Percentiles rank a stretch among this genome's conserved stretches.
phyloP scores from a whole-genome alignment of 495 filamentous ascomycete genomes.

The Rostrohypoxylon terebratum region DNA sequence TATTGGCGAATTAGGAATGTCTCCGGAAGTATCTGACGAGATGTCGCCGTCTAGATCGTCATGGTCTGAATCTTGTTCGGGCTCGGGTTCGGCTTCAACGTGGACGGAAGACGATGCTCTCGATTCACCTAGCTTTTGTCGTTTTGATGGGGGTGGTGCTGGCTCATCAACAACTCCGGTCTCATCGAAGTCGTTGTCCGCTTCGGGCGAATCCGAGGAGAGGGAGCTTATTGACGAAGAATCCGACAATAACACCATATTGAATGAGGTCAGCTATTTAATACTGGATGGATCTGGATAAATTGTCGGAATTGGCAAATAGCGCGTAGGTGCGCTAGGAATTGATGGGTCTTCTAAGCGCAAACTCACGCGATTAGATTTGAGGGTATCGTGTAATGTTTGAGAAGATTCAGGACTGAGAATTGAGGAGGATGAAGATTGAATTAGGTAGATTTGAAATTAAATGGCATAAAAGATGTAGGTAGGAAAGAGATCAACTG shows the following conservation, averaged over 20 bases:
- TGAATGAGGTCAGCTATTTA: neutral
- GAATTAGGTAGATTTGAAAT: neutral
- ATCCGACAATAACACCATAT: conserved; percentile 48
- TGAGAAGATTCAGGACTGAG: neutral
- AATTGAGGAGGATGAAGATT: neutral
- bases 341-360: neutral
- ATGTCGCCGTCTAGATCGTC: conserved; percentile 67
- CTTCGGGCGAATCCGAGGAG: conserved; percentile 62
- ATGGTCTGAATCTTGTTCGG: conserved; percentile 51
- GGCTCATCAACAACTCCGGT: conserved; percentile 52
- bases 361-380: conserved; percentile 7
- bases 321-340: neutral
- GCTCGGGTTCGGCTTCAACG: conserved; percentile 58
- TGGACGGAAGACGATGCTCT: conserved; percentile 60
- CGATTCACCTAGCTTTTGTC: conserved; percentile 61
- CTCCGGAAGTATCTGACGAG: conserved; percentile 88
- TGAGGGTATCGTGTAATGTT: neutral
- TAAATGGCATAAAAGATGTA: neutral
- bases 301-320: neutral
- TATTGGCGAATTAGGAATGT: conserved; percentile 77
- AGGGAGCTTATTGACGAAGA: conserved; percentile 51
- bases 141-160: conserved; percentile 60
- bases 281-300: neutral
- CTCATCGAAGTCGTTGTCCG: conserved; percentile 61
- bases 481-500: neutral